These are phyloP conservation scores for Aspergillus clavatus DNA, from an alignment of 2,329 filamentous ascomycete genomes.

Conservation along the genomic window DNA sequence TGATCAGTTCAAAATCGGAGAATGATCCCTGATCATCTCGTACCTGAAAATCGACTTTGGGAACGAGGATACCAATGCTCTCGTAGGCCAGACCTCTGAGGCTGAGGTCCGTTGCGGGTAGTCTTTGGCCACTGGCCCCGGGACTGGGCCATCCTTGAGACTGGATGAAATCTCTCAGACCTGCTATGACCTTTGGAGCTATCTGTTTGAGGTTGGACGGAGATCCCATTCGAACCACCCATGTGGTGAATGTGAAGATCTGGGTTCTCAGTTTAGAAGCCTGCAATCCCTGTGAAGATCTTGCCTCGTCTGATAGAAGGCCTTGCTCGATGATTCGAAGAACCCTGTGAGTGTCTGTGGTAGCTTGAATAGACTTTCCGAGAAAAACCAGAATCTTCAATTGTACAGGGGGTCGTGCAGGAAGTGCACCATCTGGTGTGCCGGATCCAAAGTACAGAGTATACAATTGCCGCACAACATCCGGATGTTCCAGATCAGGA, in stretches of 20 bases:
- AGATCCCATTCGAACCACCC: constrained; percentile 72
- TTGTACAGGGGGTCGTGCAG: constrained; percentile 64
- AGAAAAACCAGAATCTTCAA: constrained; percentile 72
- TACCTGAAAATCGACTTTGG: constrained; percentile 38
- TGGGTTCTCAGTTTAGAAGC: constrained; percentile 74
- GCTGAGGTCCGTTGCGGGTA: constrained; percentile 56
- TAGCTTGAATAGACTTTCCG: constrained; percentile 69
- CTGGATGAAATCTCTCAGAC: constrained; percentile 68
- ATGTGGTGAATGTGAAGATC: constrained; percentile 80
- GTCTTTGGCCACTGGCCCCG: constrained; percentile 47
- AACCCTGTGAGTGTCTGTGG: constrained; percentile 63
- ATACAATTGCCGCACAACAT: constrained; percentile 63
- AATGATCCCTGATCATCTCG: constrained; percentile 31
- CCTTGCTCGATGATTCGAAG: constrained; percentile 64
- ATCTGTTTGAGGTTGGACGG: constrained; percentile 58
- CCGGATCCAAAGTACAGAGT: constrained; percentile 64
- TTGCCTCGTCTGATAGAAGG: constrained; percentile 46
- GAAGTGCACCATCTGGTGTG: constrained; percentile 37
- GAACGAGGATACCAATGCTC: constrained; percentile 74
- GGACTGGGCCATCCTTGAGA: constrained; percentile 77
- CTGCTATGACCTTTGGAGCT: constrained; percentile 62
- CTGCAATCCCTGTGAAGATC: constrained; percentile 60
- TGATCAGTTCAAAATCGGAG: constrained; percentile 51
- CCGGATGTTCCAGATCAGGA: constrained; percentile 62
- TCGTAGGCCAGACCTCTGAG: constrained; percentile 82